Evolutionary conservation across 495 filamentous ascomycete species (phyloP).

Genomic region (Venustampulla echinocandica): DNA sequence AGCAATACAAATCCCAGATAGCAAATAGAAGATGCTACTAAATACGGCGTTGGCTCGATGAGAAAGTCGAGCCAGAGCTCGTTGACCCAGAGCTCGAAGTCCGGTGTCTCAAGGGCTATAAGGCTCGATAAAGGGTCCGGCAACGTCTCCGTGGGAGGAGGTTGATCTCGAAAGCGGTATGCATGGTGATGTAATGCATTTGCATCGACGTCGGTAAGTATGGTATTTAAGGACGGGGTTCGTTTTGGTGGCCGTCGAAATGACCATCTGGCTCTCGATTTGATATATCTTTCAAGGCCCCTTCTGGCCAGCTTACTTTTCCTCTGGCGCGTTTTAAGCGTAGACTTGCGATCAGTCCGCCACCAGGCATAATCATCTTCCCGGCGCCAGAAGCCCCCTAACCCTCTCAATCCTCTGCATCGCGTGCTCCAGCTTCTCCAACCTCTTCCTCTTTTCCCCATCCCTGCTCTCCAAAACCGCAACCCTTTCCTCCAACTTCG

Average conservation of each 20-base stretch:
- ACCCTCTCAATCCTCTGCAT: slow-evolving; percentile 71
- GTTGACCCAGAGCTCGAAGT: slow-evolving; percentile 13
- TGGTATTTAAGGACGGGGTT: background rate
- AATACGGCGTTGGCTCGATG: slow-evolving; percentile 19
- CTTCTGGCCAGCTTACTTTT: slow-evolving; percentile 1
- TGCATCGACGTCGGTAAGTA: background rate
- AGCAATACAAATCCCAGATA: slow-evolving; percentile 14
- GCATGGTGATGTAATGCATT: slow-evolving; percentile 8
- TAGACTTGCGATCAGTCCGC: background rate
- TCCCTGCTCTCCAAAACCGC: slow-evolving; percentile 61
- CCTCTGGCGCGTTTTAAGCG: background rate
- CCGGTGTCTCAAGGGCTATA: slow-evolving; percentile 5
- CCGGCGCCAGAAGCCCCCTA: slow-evolving; percentile 44
- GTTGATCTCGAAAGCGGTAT: background rate
- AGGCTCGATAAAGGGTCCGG: background rate
- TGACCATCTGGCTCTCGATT: background rate
- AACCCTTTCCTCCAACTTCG: slow-evolving; percentile 69
- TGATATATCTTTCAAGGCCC: slow-evolving; percentile 13
- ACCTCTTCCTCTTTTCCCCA: slow-evolving; percentile 55
- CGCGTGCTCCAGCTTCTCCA: slow-evolving; percentile 71
- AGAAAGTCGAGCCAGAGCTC: slow-evolving; percentile 18
- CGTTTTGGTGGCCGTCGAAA: background rate
- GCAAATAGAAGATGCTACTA: slow-evolving; percentile 13
- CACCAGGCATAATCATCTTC: slow-evolving; percentile 5
- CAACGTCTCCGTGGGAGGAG: background rate